Conservation (phyloP, 1,139 yeast species). For the Cylindricascospora bacillispora region DNA sequence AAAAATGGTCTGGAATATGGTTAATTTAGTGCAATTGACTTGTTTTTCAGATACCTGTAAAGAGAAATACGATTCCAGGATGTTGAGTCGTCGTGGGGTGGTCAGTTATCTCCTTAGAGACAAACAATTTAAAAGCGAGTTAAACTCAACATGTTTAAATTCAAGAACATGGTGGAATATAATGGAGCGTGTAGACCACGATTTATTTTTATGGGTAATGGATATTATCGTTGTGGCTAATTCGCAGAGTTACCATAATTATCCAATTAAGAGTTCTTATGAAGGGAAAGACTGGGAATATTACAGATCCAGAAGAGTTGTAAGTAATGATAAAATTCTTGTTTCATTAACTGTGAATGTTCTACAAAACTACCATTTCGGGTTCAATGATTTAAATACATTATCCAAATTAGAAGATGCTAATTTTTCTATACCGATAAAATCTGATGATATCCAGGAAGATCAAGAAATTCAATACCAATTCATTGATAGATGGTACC, state of each 20-base stretch:
- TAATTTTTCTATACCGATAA: slow-evolving; percentile 16
- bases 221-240: slow-evolving; percentile 23
- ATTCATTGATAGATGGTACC: slow-evolving; percentile 21
- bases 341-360: slow-evolving; percentile 29
- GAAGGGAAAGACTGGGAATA: slow-evolving; percentile 18
- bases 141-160: slow-evolving; percentile 19
- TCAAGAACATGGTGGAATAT: slow-evolving; percentile 24
- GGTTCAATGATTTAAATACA: slow-evolving; percentile 31
- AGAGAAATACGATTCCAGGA: slow-evolving; percentile 21
- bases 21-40: slow-evolving; percentile 21
- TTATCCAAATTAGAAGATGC: slow-evolving; percentile 17
- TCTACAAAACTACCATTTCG: slow-evolving; percentile 36
- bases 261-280: slow-evolving; percentile 11
- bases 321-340: slow-evolving; percentile 29
- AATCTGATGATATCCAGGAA: slow-evolving; percentile 8
- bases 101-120: slow-evolving; percentile 16
- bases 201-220: slow-evolving; percentile 24
- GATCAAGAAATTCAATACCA: slow-evolving; percentile 7
- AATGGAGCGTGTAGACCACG: slow-evolving; percentile 21
- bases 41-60: slow-evolving; percentile 22
- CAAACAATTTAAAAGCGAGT: slow-evolving; percentile 21
- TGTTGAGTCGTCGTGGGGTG: slow-evolving; percentile 17
- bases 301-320: slow-evolving; percentile 18
- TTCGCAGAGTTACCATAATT: slow-evolving; percentile 15
- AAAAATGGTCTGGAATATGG: slow-evolving; percentile 23